Base-by-base conservation (phyloP, 176 grass and related monocot genomes). In the Miscanthus lutarioriparius region DNA sequence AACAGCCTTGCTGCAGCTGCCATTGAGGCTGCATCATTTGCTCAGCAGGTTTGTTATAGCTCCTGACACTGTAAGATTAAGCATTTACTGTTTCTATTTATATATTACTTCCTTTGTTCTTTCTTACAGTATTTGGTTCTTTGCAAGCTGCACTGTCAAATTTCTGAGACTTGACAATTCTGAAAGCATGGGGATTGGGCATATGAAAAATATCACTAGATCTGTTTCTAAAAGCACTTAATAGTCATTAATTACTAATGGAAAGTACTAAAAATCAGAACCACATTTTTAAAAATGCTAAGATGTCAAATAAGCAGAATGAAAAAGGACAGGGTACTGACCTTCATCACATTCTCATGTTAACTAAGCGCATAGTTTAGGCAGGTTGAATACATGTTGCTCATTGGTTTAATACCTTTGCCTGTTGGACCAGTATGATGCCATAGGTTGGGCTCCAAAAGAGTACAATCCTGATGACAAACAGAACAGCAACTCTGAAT, bases 11-110 rank as follows among this genome's bases (percentile, higher is more conserved):
- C 97, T 8, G 91, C 88, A 90, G 97, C 93, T 91, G 97, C 97
- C 47, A 96, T 99, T 82, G 97, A 99, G 88, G 97, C 97, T 70
- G 97, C 97, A 66, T 91, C 97, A 83, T 99, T 99, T 96, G 90
- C 97, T 76, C 97, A 99, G 84, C 97, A 99, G 91, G 97, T 94
- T 41, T 25, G 68, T 87, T 66, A 0, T 79, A 51, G 63, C 53
- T 63, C 59, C 72, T 79, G 69, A 49, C 17, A 53, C 32, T 76
- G 15, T 82, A 32, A 49, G 15, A 22, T 32, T 84, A 65, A 64
- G 19, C 56, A 32, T 47, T 51, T 37, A 59, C 20, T 62, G 40
- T 27, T 63, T 63, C 25, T 62, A 48, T 66, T 76, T 64, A 36
- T 41, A 72, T 56, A 81, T 43, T 35, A 70, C 25, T 48, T 14